Base-by-base conservation (phyloP, 73 alveolate genomes). In the Paramecium caudatum region DNA sequence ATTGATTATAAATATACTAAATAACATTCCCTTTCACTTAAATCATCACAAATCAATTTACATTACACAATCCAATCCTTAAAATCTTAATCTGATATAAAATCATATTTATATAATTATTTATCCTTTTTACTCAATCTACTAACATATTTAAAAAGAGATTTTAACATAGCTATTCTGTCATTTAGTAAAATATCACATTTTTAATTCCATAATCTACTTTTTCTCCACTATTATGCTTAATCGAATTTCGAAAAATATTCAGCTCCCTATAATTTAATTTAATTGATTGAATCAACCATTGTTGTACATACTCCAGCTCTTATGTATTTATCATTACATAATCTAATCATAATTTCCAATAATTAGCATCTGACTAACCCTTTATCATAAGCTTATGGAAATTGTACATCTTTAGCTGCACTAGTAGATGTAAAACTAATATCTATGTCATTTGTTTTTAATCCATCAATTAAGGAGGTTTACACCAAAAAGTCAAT, bases 311-410 rank as follows among this genome's bases (percentile, higher is more conserved):
- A 65, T 0, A 65, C 39, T 13, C 83, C 83, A 32, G 32, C 16
- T 65, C 83, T 32, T 12, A 65, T 7, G 21, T 74, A 74, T 21
- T 74, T 41, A 74, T 74, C 88, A 41, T 41, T 41, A 16, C 69
- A 74, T 32, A 74, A 21, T 41, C 88, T 74, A 39, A 74, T 74
- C 68, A 74, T 41, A 15, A 74, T 74, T 74, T 74, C 88, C 30
- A 74, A 37, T 5, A 74, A 74, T 41, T 74, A 74, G 21, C 68
- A 74, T 13, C 88, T 45, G 13, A 74, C 88, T 15, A 74, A 74
- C 15, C 88, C 68, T 43, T 41, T 37, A 4, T 74, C 88, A 74
- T 34, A 45, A 39, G 68, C 68, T 45, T 74, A 34, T 2, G 83
- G 83, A 36, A 65, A 74, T 74, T n/a, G 4, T 16, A 37, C 88